Conservation (phyloP, 129 eudicot species). For the Erigeron canadensis region DNA sequence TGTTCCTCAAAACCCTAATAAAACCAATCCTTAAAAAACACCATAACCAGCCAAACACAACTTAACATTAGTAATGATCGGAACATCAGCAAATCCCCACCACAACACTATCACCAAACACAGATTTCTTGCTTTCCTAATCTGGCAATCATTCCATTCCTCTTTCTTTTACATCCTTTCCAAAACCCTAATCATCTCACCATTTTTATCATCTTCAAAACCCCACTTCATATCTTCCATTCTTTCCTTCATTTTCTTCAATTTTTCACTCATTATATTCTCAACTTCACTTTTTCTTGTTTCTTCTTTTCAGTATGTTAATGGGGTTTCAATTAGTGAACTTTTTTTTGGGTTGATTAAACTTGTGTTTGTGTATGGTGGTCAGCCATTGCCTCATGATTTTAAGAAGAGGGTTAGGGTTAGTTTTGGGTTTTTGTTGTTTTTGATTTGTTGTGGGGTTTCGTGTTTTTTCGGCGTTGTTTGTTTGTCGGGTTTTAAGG, state of each 20-base stretch:
- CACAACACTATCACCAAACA: slow-evolving; percentile 30
- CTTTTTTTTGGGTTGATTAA: slow-evolving; percentile 39
- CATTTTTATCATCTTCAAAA: slow-evolving; percentile 1
- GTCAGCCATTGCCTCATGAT: slow-evolving; percentile 35
- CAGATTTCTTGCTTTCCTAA: slow-evolving; percentile 68
- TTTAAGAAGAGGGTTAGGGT: slow-evolving; percentile 45
- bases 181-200: slow-evolving; percentile 34
- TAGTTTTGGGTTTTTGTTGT: slow-evolving; percentile 37
- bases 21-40: neutral
- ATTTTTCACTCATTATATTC: slow-evolving; percentile 51
- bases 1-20: slow-evolving; percentile 14
- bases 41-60: neutral
- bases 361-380: slow-evolving; percentile 43
- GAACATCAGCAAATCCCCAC: slow-evolving; percentile 9
- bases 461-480: slow-evolving; percentile 47
- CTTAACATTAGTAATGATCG: slow-evolving; percentile 31
- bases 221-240: slow-evolving; percentile 17
- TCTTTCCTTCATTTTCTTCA: slow-evolving; percentile 48
- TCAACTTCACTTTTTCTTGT: slow-evolving; percentile 44
- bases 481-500: slow-evolving; percentile 44
- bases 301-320: slow-evolving; percentile 53
- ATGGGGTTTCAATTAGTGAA: slow-evolving; percentile 48
- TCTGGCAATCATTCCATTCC: slow-evolving; percentile 69
- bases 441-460: slow-evolving; percentile 38
- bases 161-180: slow-evolving; percentile 38